Percentiles rank a stretch among this genome's conserved stretches.
Evolutionary conservation across 1,139 yeast genomes (phyloP).

Genomic region (Blastobotrys persicus): DNA sequence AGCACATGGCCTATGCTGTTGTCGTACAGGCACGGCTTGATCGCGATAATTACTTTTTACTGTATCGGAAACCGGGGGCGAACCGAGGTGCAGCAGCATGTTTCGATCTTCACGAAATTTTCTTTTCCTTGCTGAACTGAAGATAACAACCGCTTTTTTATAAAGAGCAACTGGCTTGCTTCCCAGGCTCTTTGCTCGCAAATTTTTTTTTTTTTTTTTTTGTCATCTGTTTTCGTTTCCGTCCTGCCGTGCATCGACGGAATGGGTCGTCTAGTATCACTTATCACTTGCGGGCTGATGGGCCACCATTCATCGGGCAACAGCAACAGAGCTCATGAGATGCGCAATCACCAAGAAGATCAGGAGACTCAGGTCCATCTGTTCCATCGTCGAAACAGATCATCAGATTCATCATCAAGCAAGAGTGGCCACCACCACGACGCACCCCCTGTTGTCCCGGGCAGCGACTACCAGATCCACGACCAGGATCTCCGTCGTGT

Average conservation of each 20-base stretch:
- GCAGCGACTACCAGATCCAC: slow-evolving; percentile 20
- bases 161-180: too few relatives aligned
- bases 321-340: not conserved
- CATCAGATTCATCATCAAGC: not conserved
- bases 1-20: too few relatives aligned
- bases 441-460: slow-evolving; percentile 2
- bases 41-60: too few relatives aligned
- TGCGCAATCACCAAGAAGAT: not conserved
- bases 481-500: slow-evolving; percentile 19
- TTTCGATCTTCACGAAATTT: too few relatives aligned
- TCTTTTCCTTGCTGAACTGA: too few relatives aligned
- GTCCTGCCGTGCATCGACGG: not conserved
- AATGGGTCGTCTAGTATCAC: not conserved
- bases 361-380: not conserved
- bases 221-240: not conserved
- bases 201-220: too few relatives aligned
- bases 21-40: too few relatives aligned
- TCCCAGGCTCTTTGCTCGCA: too few relatives aligned
- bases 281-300: slow-evolving; percentile 5
- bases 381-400: slow-evolving; percentile 2
- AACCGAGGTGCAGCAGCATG: too few relatives aligned
- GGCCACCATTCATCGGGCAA: not conserved
- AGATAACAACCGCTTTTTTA: too few relatives aligned
- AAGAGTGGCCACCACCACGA: not conserved
- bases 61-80: too few relatives aligned